Evolutionary conservation across 345 rosid species (phyloP).

Genomic region (Microthlaspi erraticum): DNA sequence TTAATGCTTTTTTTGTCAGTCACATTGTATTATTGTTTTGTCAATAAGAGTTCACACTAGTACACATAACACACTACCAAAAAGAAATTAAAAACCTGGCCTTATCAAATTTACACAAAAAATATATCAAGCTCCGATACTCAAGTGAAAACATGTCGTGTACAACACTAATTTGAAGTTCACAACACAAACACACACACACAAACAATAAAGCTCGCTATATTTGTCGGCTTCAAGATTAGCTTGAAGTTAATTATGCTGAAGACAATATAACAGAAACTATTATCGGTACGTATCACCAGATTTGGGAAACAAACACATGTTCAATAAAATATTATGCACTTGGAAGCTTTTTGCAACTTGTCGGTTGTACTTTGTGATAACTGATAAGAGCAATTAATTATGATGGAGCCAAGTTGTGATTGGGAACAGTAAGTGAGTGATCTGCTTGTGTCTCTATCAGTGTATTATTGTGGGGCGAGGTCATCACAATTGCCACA

Average conservation of each 20-base stretch:
- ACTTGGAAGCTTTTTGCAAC: background rate
- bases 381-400: conserved; percentile 31
- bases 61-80: no score
- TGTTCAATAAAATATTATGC: conserved; percentile 2
- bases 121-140: no score
- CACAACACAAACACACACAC: no score
- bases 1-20: no score
- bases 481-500: conserved; percentile 14
- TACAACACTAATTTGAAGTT: no score
- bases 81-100: no score
- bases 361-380: conserved; percentile 19
- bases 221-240: background rate
- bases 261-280: background rate
- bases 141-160: no score
- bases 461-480: conserved; percentile 1
- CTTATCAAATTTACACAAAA: no score
- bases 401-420: background rate
- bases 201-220: background rate
- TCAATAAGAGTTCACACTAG: no score
- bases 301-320: no score
- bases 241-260: background rate
- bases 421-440: conserved; percentile 6
- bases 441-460: conserved; percentile 23
- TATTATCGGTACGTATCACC: background rate
- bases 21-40: no score